Evolutionary conservation across 1,284 basidiomycete genomes (phyloP), one percentile per base, ranked within the genome.

Genomic region (Cutaneotrichosporon spelunceum): DNA sequence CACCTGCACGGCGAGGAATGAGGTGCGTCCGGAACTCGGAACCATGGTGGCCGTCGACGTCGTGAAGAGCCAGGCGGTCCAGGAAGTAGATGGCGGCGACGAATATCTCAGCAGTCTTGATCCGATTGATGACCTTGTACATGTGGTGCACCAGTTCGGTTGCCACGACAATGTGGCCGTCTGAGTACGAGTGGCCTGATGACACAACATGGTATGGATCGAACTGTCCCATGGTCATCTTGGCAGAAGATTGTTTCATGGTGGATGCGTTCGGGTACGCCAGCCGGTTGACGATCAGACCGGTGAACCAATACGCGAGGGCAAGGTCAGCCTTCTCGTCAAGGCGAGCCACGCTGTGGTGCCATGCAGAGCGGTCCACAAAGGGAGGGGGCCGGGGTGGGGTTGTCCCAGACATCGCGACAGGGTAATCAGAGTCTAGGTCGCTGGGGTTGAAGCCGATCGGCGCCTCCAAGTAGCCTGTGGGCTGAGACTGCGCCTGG

Each of bases 11-110:
- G 23, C 30, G 27, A 7, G 55, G 23, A 29, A 57, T 26, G 48
- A 57, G 47, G 24, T 50, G 45, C 21, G 34, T 26, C 23, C 57
- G 57, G 48, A 62, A 53, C 19, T 29, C 24, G 48, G 42, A 14
- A 8, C 61, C 61, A 24, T 36, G 36, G 33, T 53, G 29, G 29
- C 56, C 56, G 39, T 61, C 61, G 5, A 59, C 24, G 0, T 60
- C 61, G 50, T 66, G 64, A 10, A 66, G 44, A 24, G 61, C 57
- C 8, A 66, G 48, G n/a, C 53, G 49, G 33, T 66, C 59, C 7
- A 66, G 47, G 34, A 60, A 66, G 59, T 59, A 63, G 5, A 53
- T 61, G 8, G 64, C 64, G 1, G 61, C 61, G 9, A 66, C 30
- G 53, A 66, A 48, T 2, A 47, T 53, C 53, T 66, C 64, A 24